These are phyloP conservation scores for Ceratobasidium sp. DNA, from an alignment of 1,284 basidiomycete species.

Conservation along the genomic window DNA sequence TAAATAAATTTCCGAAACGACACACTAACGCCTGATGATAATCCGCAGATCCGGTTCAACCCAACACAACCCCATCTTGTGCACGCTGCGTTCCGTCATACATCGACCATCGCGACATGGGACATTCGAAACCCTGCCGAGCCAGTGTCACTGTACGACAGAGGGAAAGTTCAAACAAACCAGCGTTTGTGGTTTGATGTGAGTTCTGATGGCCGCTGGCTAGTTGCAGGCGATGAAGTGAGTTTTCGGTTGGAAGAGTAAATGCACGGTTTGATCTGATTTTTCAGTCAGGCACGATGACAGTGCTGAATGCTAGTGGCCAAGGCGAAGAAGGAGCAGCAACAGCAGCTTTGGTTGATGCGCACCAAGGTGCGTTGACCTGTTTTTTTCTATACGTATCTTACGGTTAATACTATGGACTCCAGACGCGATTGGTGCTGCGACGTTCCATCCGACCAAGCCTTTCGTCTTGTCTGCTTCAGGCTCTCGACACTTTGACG, in stretches of 20 bases:
- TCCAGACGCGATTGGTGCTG: conserved; percentile 70
- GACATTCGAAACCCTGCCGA: conserved; percentile 75
- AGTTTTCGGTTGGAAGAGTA: conserved; percentile 49
- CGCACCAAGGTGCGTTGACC: conserved; percentile 51
- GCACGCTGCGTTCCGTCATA: conserved; percentile 83
- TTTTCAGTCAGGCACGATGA: conserved; percentile 54
- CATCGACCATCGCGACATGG: conserved; percentile 77
- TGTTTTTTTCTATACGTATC: neutral
- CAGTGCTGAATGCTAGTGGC: conserved; percentile 50
- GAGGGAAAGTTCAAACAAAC: conserved; percentile 68
- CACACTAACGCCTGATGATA: too few relatives aligned
- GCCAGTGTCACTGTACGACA: conserved; percentile 64
- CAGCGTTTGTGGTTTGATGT: conserved; percentile 85
- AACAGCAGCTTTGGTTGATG: conserved; percentile 48
- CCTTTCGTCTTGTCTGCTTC: conserved; percentile 70
- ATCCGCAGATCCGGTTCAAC: conserved; percentile 90
- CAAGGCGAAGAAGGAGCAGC: conserved; percentile 39
- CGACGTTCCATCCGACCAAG: conserved; percentile 72
- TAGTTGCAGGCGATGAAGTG: conserved; percentile 82
- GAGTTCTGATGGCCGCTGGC: conserved; percentile 76
- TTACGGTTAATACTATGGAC: neutral
- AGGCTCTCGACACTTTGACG: conserved; percentile 76
- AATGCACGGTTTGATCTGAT: neutral
- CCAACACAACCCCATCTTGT: conserved; percentile 77
- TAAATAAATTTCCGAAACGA: too few relatives aligned